Evolutionary conservation across 441 rosid genomes (phyloP).

Genomic region (Gossypium gossypioides): DNA sequence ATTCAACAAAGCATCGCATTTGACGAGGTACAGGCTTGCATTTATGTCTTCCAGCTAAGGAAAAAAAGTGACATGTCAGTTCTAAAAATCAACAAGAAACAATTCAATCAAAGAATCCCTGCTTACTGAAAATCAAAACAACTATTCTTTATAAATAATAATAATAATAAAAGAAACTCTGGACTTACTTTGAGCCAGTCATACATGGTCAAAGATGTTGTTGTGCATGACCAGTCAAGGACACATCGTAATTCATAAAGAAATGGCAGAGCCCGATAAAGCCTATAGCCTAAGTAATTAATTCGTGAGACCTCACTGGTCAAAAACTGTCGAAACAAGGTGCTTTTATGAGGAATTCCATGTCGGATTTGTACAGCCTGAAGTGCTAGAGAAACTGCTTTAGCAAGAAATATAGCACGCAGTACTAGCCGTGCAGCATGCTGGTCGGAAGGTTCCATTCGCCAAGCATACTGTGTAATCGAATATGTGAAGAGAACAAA

Average conservation of each 20-base stretch:
- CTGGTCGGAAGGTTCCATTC: conserved; percentile 56
- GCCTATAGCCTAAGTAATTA: conserved; percentile 87
- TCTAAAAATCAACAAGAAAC: conserved; percentile 14
- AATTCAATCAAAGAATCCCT: conserved; percentile 3
- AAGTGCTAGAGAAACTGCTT: conserved; percentile 82
- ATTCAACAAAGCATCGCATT: conserved; percentile 87
- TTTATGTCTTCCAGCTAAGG: conserved; percentile 91
- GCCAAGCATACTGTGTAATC: conserved; percentile 79
- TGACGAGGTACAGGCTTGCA: conserved; percentile 94
- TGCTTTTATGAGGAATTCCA: conserved; percentile 94
- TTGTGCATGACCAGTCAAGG: conserved; percentile 98
- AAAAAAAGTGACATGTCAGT: conserved; percentile 28
- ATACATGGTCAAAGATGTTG: conserved; percentile 97
- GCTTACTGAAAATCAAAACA: background rate
- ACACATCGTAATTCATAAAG: conserved; percentile 95
- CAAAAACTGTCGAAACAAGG: conserved; percentile 88
- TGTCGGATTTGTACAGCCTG: conserved; percentile 91
- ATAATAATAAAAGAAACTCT: background rate
- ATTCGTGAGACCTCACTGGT: conserved; percentile 80
- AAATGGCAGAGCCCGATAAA: conserved; percentile 95
- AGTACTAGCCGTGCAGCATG: conserved; percentile 68
- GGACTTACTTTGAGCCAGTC: conserved; percentile 94
- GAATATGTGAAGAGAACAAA: conserved; percentile 85
- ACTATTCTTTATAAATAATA: background rate
- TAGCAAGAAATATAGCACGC: conserved; percentile 88